Percentiles rank a stretch among this genome's conserved stretches.
Evolutionary conservation across 306 rosid species (phyloP).

Genomic region (Ammopiptanthus mongolicus): DNA sequence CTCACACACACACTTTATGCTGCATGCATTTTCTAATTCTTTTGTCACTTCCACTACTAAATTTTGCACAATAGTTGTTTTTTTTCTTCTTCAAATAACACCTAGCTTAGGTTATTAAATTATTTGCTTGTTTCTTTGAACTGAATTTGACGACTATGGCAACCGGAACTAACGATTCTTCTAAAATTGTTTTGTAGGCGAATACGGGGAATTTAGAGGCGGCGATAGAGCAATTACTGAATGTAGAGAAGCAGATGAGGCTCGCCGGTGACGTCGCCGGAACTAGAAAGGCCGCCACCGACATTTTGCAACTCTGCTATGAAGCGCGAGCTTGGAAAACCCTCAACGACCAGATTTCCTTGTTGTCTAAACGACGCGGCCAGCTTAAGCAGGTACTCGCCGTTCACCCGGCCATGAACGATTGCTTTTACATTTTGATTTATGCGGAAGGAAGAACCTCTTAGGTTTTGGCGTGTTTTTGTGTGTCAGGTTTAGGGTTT

Average conservation of each 20-base stretch:
- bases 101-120: neutral
- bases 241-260: slow-evolving; percentile 88
- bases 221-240: slow-evolving; percentile 64
- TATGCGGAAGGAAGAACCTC: neutral
- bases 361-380: slow-evolving; percentile 88
- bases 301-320: slow-evolving; percentile 75
- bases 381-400: slow-evolving; percentile 78
- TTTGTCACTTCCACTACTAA: neutral
- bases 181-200: slow-evolving; percentile 38
- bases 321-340: slow-evolving; percentile 83
- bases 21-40: neutral
- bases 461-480: neutral
- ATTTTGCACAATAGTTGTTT: neutral
- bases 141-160: neutral
- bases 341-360: slow-evolving; percentile 91
- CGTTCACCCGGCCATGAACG: neutral
- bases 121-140: neutral
- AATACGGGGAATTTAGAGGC: slow-evolving; percentile 54
- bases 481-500: slow-evolving; percentile 22
- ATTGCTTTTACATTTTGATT: neutral
- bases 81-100: neutral
- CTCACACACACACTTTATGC: neutral
- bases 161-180: neutral
- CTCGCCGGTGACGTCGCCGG: slow-evolving; percentile 69
- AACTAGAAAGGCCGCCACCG: slow-evolving; percentile 78